phyloP scores from a whole-genome alignment of 768 basidiomycete genomes.

The Psilocybe azurescens region DNA sequence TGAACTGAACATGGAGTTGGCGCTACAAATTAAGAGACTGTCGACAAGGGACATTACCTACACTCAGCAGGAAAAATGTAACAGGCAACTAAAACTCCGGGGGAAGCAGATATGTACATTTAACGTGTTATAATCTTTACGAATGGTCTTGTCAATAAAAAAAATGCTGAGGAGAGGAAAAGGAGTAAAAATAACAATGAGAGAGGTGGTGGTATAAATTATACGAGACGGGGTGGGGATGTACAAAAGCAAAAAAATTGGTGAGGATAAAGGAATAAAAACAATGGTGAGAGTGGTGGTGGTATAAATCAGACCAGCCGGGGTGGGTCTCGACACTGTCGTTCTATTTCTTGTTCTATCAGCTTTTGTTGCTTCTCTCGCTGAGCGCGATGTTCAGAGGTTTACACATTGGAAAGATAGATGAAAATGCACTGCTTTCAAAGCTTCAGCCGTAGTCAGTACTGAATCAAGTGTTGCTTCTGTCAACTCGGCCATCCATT shows the following conservation, averaged over 20 bases:
- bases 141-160: background rate
- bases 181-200: background rate
- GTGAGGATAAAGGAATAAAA: too few relatives aligned
- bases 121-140: background rate
- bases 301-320: constrained; percentile 30
- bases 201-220: too few relatives aligned
- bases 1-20: constrained; percentile 17
- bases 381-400: constrained; percentile 46
- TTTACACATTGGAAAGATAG: background rate
- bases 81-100: too few relatives aligned
- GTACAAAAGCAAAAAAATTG: too few relatives aligned
- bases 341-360: constrained; percentile 34
- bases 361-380: constrained; percentile 47
- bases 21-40: background rate
- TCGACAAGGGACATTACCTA: constrained; percentile 10
- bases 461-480: constrained; percentile 71
- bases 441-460: constrained; percentile 55
- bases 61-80: background rate
- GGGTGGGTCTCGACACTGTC: constrained; percentile 33
- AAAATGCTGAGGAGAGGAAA: background rate
- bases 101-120: background rate
- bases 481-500: constrained; percentile 65
- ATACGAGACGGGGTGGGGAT: too few relatives aligned
- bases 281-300: background rate
- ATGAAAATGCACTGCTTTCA: constrained; percentile 61